Evolutionary conservation across 805 yeast species (phyloP), one percentile per base, ranked within the genome.

Genomic region (Kodamaea fukazawae): DNA sequence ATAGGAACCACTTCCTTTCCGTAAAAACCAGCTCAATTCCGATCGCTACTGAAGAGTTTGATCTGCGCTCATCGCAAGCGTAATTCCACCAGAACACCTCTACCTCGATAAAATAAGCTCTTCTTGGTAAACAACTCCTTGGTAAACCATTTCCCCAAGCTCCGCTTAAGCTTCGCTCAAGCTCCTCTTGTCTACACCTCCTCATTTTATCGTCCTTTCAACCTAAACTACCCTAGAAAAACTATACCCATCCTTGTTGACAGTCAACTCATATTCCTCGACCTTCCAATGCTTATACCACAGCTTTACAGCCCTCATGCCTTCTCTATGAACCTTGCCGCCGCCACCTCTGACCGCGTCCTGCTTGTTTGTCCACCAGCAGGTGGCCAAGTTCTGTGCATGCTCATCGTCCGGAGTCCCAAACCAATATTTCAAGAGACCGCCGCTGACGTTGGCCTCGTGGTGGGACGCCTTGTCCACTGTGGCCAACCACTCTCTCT

Each of bases 371-470:
- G 50, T 45, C 71, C 71, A 66, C 58, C 66, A 55, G 41, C 71
- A 66, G 3, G 71, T 66, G 2, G 71, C 71, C 31, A 66, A 47
- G 42, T 66, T 66, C 38, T 56, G 51, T 1, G 64, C 70, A 7
- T 43, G 38, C 10, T 32, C 47, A 17, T 51, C 54, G 41, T 65
- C 59, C 1, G 71, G 70, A 4, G 54, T 47, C 0, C 71, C 71
- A 43, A 53, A 65, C 68, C 70, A 65, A 47, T 66, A 65, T 42
- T 65, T 65, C 38, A 65, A 46, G 6, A 65, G 51, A 0, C 71
- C 71, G 1, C 71, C 71, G 5, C 63, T 53, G 9, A 22, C 35
- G 45, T 55, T 65, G 12, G 71, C 71, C 40, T 65, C 71, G 12
- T 35, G 38, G 39, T 65, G 71, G 2, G 68, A 57, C 2, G 40